These are phyloP conservation scores for Arxiozyma bovina DNA, from an alignment of 1,139 yeast species.

Conservation along the genomic window DNA sequence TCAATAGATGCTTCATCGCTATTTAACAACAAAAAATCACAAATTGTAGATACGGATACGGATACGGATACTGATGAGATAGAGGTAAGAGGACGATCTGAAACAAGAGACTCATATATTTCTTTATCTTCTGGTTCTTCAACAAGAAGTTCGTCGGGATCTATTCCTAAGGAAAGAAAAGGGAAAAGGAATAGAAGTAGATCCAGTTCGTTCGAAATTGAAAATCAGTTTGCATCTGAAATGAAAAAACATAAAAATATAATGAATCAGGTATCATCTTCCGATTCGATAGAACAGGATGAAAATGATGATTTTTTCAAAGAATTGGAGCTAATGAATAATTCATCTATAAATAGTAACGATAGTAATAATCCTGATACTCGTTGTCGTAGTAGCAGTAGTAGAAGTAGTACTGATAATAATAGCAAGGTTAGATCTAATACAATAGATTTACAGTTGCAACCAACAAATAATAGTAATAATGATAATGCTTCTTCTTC, in stretches of 20 bases:
- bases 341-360: neutral
- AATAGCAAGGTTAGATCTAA: neutral
- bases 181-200: neutral
- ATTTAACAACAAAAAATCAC: neutral
- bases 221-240: neutral
- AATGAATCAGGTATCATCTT: neutral
- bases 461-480: neutral
- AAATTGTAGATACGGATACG: neutral
- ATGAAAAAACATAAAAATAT: neutral
- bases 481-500: neutral
- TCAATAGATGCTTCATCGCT: neutral
- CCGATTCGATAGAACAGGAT: conserved; percentile 9
- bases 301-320: conserved; percentile 29
- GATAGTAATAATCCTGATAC: no score
- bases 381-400: no score
- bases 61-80: no score
- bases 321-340: conserved; percentile 19
- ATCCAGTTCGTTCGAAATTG: neutral
- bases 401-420: no score
- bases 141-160: neutral
- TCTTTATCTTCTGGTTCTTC: neutral
- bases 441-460: neutral
- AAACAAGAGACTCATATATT: neutral
- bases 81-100: neutral
- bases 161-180: neutral